Evolutionary conservation across 1,284 basidiomycete species (phyloP).

Genomic region (Trametes pubescens): DNA sequence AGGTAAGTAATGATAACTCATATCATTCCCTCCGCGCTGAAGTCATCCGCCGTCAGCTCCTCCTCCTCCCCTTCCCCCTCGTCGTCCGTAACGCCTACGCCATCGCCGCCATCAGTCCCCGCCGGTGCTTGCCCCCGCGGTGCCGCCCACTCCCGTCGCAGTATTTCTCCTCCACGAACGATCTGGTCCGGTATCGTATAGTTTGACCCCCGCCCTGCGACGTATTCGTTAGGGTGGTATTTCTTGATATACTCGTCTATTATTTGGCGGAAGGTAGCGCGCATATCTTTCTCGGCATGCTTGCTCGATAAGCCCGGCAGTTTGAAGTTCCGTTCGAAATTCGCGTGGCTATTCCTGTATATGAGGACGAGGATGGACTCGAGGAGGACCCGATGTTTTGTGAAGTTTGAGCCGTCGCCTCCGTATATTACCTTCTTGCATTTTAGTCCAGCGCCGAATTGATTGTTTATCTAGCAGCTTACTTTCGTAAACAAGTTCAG

Average conservation of each 20-base stretch:
- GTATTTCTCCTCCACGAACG: background rate
- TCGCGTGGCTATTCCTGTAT: slow-evolving; percentile 17
- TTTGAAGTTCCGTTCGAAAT: slow-evolving; percentile 24
- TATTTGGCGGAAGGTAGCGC: slow-evolving; percentile 16
- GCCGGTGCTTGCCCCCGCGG: background rate
- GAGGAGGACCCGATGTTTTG: slow-evolving; percentile 22
- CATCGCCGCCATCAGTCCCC: background rate
- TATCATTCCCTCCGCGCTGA: background rate
- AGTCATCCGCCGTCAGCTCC: background rate
- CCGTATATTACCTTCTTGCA: slow-evolving; percentile 18
- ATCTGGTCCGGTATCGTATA: slow-evolving; percentile 10
- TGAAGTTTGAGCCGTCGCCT: slow-evolving; percentile 7
- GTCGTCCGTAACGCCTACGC: background rate
- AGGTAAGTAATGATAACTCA: background rate
- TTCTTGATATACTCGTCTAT: background rate
- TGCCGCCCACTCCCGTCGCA: background rate
- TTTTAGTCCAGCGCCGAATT: background rate
- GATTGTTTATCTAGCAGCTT: background rate
- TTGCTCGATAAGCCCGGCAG: background rate
- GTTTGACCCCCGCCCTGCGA: background rate
- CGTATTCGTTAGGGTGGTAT: slow-evolving; percentile 2
- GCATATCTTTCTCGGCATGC: slow-evolving; percentile 24
- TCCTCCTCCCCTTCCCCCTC: background rate
- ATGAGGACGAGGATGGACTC: slow-evolving; percentile 28
- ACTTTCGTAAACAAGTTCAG: slow-evolving; percentile 39